A percentile compares a stretch with the other conserved stretches of the same genome.
Conservation (phyloP, 805 yeast genomes). For the Blastobotrys terrestris region DNA sequence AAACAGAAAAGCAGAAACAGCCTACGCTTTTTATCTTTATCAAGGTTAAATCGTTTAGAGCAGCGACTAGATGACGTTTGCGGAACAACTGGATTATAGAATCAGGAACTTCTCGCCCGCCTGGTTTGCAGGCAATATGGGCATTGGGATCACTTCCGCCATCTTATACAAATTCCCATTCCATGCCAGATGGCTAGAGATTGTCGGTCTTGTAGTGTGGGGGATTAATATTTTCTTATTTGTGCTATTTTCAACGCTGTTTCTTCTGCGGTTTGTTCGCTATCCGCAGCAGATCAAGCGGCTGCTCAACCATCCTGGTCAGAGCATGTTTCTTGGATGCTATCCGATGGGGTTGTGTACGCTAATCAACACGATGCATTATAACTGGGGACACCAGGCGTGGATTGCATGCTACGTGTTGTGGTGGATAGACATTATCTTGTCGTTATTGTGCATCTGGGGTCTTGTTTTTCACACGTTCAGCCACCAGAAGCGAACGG, state of each 20-base stretch:
- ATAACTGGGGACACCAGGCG: constrained; percentile 35
- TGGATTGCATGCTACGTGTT: constrained; percentile 52
- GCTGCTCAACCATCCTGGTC: constrained; percentile 37
- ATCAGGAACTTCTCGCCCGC: constrained; percentile 15
- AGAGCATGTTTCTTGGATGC: constrained; percentile 68
- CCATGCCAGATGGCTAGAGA: constrained; percentile 49
- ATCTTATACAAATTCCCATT: constrained; percentile 63
- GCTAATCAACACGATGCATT: constrained; percentile 50
- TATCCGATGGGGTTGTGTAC: constrained; percentile 75
- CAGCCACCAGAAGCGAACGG: constrained; percentile 31
- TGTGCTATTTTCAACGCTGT: constrained; percentile 37
- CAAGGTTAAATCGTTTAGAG: too few species aligned
- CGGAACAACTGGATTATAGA: constrained; percentile 1
- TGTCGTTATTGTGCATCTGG: constrained; percentile 57
- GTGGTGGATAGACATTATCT: constrained; percentile 65
- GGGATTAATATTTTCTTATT: constrained; percentile 45
- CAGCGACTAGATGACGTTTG: too few species aligned
- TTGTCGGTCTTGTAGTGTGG: constrained; percentile 58
- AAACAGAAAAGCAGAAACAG: too few species aligned
- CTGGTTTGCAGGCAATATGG: constrained; percentile 78
- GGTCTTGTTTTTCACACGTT: constrained; percentile 49
- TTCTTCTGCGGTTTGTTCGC: constrained; percentile 38
- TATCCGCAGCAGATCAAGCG: constrained; percentile 30
- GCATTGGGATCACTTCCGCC: constrained; percentile 66
- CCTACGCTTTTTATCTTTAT: too few species aligned